Evolutionary conservation across 805 yeast genomes (phyloP).

Genomic region (Ogataea neopini): DNA sequence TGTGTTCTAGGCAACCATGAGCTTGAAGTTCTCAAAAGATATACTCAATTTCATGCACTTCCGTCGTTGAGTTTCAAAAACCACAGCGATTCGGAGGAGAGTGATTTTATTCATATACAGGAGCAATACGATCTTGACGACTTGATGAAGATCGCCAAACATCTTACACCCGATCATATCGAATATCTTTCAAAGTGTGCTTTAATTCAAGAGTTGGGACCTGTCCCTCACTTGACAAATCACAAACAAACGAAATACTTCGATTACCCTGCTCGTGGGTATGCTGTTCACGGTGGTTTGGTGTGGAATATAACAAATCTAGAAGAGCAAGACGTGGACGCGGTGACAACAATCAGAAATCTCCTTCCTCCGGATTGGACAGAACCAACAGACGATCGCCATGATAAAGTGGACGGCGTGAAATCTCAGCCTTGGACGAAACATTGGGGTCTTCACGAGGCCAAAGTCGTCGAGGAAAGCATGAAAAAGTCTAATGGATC

Average conservation of each 20-base stretch:
- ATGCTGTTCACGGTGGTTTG: conserved; percentile 85
- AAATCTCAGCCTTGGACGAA: conserved; percentile 36
- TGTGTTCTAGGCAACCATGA: conserved; percentile 94
- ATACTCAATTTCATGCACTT: conserved; percentile 59
- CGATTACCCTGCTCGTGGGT: conserved; percentile 36
- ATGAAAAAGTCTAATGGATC: conserved; percentile 10
- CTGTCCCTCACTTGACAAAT: conserved; percentile 47
- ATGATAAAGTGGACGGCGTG: conserved; percentile 27
- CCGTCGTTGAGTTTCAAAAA: conserved; percentile 25
- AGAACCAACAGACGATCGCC: conserved; percentile 50
- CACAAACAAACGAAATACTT: conserved; percentile 26
- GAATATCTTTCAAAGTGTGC: conserved; percentile 63
- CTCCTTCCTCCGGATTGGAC: conserved; percentile 65
- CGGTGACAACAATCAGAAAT: conserved; percentile 68
- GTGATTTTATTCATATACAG: conserved; percentile 7
- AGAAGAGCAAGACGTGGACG: conserved; percentile 59
- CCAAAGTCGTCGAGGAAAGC: conserved; percentile 8
- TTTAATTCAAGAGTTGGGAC: conserved; percentile 61
- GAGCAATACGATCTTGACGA: conserved; percentile 38
- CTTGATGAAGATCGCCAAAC: conserved; percentile 49
- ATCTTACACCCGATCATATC: conserved; percentile 60
- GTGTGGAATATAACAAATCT: conserved; percentile 58
- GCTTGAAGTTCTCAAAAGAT: conserved; percentile 63
- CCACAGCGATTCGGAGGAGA: conserved; percentile 17
- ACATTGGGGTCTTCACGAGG: conserved; percentile 34